Evolutionary conservation across 495 filamentous ascomycete genomes (phyloP).

Genomic region (Penicillium silybi): DNA sequence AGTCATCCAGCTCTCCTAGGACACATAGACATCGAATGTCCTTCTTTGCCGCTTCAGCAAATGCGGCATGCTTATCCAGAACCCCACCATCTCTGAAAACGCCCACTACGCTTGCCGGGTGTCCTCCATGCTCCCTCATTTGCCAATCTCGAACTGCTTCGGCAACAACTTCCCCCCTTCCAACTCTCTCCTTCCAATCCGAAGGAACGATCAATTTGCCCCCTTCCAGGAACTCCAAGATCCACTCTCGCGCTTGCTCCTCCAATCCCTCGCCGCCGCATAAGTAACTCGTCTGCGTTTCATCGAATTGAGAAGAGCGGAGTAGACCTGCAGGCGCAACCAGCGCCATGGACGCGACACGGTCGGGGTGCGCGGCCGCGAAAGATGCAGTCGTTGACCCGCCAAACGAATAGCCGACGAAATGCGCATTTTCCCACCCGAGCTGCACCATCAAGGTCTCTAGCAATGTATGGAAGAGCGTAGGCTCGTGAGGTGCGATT

Average conservation of each 20-base stretch:
- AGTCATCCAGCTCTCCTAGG: conserved; percentile 39
- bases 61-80: conserved; percentile 35
- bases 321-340: conserved; percentile 36
- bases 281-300: conserved; percentile 19
- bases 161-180: conserved; percentile 38
- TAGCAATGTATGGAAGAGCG: conserved; percentile 27
- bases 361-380: conserved; percentile 17
- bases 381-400: conserved; percentile 29
- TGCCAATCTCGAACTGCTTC: conserved; percentile 46
- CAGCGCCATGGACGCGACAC: conserved; percentile 27
- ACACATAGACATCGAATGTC: conserved; percentile 27
- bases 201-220: conserved; percentile 32
- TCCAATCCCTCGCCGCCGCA: conserved; percentile 25
- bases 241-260: conserved; percentile 26
- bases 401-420: conserved; percentile 39
- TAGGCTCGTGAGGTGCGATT: conserved; percentile 18
- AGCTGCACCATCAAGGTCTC: conserved; percentile 21
- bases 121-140: conserved; percentile 37
- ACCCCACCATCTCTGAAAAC: conserved; percentile 41
- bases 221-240: conserved; percentile 34
- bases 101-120: conserved; percentile 38
- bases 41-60: conserved; percentile 25
- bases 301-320: conserved; percentile 10
- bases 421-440: conserved; percentile 27
- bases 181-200: conserved; percentile 42